phyloP scores from a whole-genome alignment of 164 flowering plant genomes.

The Umbilicus rupestris region DNA sequence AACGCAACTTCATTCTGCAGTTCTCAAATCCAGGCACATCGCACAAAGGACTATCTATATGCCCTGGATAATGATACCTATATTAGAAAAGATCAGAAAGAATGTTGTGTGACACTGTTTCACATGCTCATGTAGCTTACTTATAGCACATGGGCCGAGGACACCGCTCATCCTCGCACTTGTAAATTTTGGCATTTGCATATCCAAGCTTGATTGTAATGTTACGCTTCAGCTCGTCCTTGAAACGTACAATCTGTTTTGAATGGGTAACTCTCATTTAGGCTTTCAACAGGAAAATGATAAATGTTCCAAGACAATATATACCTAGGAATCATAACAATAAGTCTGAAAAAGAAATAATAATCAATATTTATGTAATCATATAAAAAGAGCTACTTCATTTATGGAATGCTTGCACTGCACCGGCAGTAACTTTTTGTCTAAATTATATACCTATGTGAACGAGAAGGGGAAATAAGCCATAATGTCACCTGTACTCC shows the following conservation, averaged over 20 bases:
- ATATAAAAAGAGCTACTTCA: no score
- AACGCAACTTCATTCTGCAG: constrained; percentile 75
- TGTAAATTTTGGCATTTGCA: constrained; percentile 94
- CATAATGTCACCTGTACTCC: background rate
- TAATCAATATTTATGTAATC: no score
- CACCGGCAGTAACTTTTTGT: no score
- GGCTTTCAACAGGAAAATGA: background rate
- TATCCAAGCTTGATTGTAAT: constrained; percentile 94
- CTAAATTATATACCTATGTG: background rate
- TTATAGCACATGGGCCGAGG: constrained; percentile 91
- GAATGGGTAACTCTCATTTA: no score
- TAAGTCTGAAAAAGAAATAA: background rate
- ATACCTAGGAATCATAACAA: no score
- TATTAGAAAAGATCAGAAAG: background rate
- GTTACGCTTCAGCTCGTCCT: constrained; percentile 91
- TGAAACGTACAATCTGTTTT: constrained; percentile 82
- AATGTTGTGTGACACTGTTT: no score
- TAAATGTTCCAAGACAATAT: background rate
- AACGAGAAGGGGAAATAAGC: background rate
- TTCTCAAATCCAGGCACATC: constrained; percentile 94
- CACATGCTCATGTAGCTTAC: constrained; percentile 28
- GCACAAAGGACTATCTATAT: constrained; percentile 76
- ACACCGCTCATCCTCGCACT: constrained; percentile 87
- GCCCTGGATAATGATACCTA: constrained; percentile 42
- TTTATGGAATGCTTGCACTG: no score